These are phyloP conservation scores for Gomphus bonarii DNA, from an alignment of 1,284 basidiomycete genomes.

Conservation along the genomic window DNA sequence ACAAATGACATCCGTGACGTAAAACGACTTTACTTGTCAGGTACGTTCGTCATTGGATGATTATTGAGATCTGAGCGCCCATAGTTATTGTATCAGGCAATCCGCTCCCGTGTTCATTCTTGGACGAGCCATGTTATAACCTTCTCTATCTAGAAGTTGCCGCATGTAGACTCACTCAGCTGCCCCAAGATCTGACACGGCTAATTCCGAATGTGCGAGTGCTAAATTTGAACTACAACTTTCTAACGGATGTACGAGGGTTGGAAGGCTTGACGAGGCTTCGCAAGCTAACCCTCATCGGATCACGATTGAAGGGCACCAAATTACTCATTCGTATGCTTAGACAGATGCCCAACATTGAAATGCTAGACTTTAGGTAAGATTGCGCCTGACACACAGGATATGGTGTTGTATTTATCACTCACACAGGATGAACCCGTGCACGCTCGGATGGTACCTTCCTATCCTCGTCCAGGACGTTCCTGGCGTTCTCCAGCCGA, in stretches of 20 bases:
- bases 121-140: conserved; percentile 69
- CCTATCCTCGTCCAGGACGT: conserved; percentile 57
- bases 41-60: conserved; percentile 32
- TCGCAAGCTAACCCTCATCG: conserved; percentile 78
- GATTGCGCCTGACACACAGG: conserved; percentile 19
- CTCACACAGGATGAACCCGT: conserved; percentile 77
- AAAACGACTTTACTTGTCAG: conserved; percentile 89
- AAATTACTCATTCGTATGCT: conserved; percentile 64
- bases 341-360: conserved; percentile 59
- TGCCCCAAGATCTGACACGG: conserved; percentile 59
- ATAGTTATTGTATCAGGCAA: conserved; percentile 27
- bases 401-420: conserved; percentile 4
- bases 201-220: conserved; percentile 83
- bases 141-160: conserved; percentile 91
- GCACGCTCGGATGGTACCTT: conserved; percentile 89
- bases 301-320: conserved; percentile 65
- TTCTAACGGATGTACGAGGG: conserved; percentile 58
- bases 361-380: conserved; percentile 86
- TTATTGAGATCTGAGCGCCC: background rate
- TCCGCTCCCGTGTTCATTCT: conserved; percentile 33
- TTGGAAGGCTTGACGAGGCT: conserved; percentile 68
- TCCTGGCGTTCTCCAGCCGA: conserved; percentile 54
- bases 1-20: conserved; percentile 47
- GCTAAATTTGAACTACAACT: conserved; percentile 95
- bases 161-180: conserved; percentile 71